Evolutionary conservation across 1,284 basidiomycete genomes (phyloP), one percentile per base, ranked within the genome.

Genomic region (Porogramme epimiltina): DNA sequence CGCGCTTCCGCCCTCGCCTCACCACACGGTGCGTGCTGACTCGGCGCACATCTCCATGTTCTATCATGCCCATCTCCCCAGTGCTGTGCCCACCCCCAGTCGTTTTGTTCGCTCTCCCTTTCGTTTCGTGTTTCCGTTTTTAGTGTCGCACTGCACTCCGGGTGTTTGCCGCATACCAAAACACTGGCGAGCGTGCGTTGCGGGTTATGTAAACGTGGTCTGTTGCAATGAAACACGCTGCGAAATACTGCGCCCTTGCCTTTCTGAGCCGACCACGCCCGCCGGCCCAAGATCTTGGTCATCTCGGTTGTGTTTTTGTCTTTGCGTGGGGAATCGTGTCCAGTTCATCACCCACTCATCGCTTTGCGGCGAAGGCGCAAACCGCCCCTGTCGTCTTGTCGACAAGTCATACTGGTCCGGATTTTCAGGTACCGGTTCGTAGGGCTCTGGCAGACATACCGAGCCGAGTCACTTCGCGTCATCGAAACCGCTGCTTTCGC

Each of bases 401-500:
- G 54, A 55, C 53, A 49, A 53, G 54, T 55, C 47, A 51, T 33
- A 19, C 34, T 28, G 41, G 46, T 45, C 51, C 51, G 54, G 57
- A 59, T 59, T 59, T 55, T 59, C 57, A 59, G 57, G 57, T 45
- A 59, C 57, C 51, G 54, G 51, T 46, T 26, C 31, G 34, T 19
- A 23, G 28, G 38, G 11, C 19, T 24, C n/a, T 26, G 37, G 45
- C 16, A 43, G 45, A 28, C 28, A 38, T 47, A 45, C 28, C 43
- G 49, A 52, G 28, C 51, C 54, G 57, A 55, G 54, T 59, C 57
- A 54, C 26, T 41, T 49, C 57, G 53, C 57, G 54, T 59, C 54
- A 59, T 54, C 34, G 33, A 39, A 46, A 44, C 42, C 42, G 46
- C 33, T 46, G 26, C 37, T 28, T 28, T 50, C 24, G 49, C 51